Percentiles rank a stretch among this genome's conserved stretches.
Conservation (phyloP, 768 basidiomycete genomes). For the Boletus subparvulus region DNA sequence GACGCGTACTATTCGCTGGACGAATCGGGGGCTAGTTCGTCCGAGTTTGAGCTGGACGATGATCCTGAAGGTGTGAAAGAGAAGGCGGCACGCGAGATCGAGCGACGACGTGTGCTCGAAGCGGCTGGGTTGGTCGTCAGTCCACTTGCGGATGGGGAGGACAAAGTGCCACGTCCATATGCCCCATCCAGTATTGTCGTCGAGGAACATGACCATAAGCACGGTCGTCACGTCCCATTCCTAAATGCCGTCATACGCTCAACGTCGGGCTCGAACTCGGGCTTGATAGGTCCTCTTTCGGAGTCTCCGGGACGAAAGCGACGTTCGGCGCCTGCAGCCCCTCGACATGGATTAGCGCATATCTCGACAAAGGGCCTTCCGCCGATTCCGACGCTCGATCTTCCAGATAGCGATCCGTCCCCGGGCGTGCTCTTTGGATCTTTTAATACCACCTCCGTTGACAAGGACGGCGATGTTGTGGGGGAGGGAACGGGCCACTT, state of each 20-base stretch:
- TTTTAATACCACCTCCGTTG: background rate
- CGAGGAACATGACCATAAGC: background rate
- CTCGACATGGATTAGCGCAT: slow-evolving; percentile 16
- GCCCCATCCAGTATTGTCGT: slow-evolving; percentile 16
- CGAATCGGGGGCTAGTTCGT: slow-evolving; percentile 27
- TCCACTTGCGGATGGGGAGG: slow-evolving; percentile 17
- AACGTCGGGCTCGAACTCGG: slow-evolving; percentile 10
- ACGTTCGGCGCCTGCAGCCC: slow-evolving; percentile 28
- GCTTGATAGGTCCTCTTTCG: slow-evolving; percentile 42
- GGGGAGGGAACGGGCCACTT: background rate
- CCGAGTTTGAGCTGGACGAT: slow-evolving; percentile 2
- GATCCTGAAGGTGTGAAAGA: slow-evolving; percentile 38
- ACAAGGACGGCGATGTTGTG: background rate
- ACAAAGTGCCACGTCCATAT: slow-evolving; percentile 18
- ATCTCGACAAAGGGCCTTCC: slow-evolving; percentile 52
- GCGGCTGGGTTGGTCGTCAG: slow-evolving; percentile 84
- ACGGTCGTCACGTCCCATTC: background rate
- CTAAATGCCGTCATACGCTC: background rate
- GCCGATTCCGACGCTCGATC: slow-evolving; percentile 41
- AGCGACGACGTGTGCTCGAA: slow-evolving; percentile 83
- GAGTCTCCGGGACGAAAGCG: slow-evolving; percentile 24
- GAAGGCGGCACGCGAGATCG: slow-evolving; percentile 65
- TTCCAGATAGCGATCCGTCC: slow-evolving; percentile 20
- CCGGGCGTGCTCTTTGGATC: background rate
- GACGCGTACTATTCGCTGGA: slow-evolving; percentile 36